phyloP scores from a whole-genome alignment of 2,329 filamentous ascomycete genomes.

The Pseudovirgaria hyperparasitica region DNA sequence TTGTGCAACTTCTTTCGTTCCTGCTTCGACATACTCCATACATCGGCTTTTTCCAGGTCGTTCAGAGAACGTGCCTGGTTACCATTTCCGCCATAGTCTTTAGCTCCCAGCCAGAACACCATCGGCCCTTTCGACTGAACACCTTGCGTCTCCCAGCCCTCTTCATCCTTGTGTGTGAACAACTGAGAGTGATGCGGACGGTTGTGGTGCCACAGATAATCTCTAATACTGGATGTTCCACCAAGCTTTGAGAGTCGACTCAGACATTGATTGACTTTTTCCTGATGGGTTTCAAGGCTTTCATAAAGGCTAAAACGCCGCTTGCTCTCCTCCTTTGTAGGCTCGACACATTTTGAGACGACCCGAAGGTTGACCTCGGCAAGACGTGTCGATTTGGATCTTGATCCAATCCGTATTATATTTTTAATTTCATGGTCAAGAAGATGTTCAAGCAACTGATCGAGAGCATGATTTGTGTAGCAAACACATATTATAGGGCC shows the following conservation, averaged over 20 bases:
- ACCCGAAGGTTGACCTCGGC: constrained; percentile 34
- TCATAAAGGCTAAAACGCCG: constrained; percentile 15
- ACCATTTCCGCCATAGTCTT: background rate
- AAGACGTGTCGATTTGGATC: constrained; percentile 41
- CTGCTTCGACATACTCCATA: constrained; percentile 4
- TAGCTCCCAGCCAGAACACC: background rate
- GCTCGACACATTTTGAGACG: constrained; percentile 15
- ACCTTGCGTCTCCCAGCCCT: constrained; percentile 8
- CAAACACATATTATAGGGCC: constrained; percentile 34
- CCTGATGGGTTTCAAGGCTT: constrained; percentile 7
- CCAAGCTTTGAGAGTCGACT: constrained; percentile 1
- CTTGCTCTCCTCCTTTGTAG: constrained; percentile 29
- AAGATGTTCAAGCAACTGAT: constrained; percentile 47
- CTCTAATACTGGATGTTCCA: constrained; percentile 2
- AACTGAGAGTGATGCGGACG: constrained; percentile 9
- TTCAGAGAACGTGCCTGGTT: background rate
- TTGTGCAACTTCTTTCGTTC: constrained; percentile 6
- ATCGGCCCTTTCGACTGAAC: constrained; percentile 3
- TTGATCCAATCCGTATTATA: constrained; percentile 49
- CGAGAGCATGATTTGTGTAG: constrained; percentile 40
- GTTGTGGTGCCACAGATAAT: constrained; percentile 2
- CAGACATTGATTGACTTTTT: constrained; percentile 8
- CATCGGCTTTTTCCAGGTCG: constrained; percentile 1
- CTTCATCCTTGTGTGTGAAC: constrained; percentile 12
- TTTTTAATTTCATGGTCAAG: constrained; percentile 32